Base-by-base conservation (phyloP, 768 basidiomycete genomes). In the Glaciozyma antarctica region DNA sequence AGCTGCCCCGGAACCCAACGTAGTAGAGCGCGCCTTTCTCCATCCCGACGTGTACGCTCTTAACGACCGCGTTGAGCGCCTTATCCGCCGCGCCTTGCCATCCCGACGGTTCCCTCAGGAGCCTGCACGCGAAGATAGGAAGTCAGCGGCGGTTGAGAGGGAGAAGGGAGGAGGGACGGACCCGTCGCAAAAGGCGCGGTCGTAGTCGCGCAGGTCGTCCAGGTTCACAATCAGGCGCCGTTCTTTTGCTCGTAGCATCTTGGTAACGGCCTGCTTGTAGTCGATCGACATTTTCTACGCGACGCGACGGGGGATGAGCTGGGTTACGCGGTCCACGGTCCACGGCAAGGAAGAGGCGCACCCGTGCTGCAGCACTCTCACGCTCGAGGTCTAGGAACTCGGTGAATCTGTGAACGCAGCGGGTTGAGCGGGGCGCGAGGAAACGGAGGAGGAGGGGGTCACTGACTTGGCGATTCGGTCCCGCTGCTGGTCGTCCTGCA, bases 161-260 rank as follows among this genome's bases (percentile, higher is more conserved):
- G 24, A 22, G 10, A 30, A 2, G 26, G 54, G 28, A 21, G 1
- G 49, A 4, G 15, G 43, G n/a, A 75, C 79, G 49, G 26, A 79
- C 79, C 80, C 80, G 61, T 91, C 86, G 8, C 89, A 86, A 63
- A 85, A 88, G 67, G 89, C 86, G 75, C 92, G 85, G 76, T 88
- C 84, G 77, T 90, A 89, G 77, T 90, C 90, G 78, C 94, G 86
- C 73, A 98, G 79, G 78, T 98, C 91, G 77, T 98, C 93, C 72
- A 98, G 82, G 77, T 95, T 98, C 76, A 99, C 84, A 72, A 93
- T 85, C 73, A 98, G 85, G 76, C 95, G 85, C 74, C 88, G 86
- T 75, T 86, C 85, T 73, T 88, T 86, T 24, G 81, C 81, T 63
- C 88, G 85, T 56, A 97, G 82, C 85, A 97, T 84, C 71, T 85